Evolutionary conservation across 2,329 filamentous ascomycete genomes (phyloP).

Genomic region (Colletotrichum paranaense): DNA sequence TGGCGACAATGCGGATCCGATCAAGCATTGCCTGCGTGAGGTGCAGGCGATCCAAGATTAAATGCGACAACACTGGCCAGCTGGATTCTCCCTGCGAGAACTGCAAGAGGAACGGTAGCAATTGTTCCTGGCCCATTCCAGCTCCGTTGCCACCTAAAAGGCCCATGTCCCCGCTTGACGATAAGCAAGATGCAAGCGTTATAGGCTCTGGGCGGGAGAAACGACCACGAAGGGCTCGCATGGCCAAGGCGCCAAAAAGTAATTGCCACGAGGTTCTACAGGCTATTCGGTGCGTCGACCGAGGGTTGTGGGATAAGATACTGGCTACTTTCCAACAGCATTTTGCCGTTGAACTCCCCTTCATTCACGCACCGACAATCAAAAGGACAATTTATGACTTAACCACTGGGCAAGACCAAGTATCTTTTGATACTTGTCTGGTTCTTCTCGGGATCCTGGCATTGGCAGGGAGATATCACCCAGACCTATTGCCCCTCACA

Average conservation of each 20-base stretch:
- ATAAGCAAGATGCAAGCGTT: constrained; percentile 48
- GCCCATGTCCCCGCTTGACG: constrained; percentile 47
- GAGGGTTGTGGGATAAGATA: constrained; percentile 74
- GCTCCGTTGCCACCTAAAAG: constrained; percentile 51
- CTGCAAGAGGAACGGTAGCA: constrained; percentile 77
- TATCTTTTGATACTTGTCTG: constrained; percentile 54
- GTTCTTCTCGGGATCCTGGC: constrained; percentile 75
- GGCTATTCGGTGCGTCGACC: constrained; percentile 69
- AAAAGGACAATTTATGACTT: constrained; percentile 56
- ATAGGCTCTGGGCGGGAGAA: constrained; percentile 50
- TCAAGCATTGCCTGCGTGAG: constrained; percentile 83
- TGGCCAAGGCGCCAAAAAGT: constrained; percentile 37
- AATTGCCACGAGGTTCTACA: constrained; percentile 67
- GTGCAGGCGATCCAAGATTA: constrained; percentile 85
- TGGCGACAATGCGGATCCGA: constrained; percentile 66
- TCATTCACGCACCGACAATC: constrained; percentile 75
- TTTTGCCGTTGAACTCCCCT: constrained; percentile 77
- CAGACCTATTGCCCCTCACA: constrained; percentile 44
- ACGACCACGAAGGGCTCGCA: constrained; percentile 53
- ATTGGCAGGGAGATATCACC: constrained; percentile 75
- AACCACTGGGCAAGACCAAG: neutral
- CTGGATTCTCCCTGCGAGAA: constrained; percentile 70
- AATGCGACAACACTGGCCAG: constrained; percentile 79
- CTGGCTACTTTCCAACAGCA: constrained; percentile 77
- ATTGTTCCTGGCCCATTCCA: constrained; percentile 75